Base-by-base conservation (phyloP, 2,329 filamentous ascomycete genomes). In the Chaetomium strumarium region DNA sequence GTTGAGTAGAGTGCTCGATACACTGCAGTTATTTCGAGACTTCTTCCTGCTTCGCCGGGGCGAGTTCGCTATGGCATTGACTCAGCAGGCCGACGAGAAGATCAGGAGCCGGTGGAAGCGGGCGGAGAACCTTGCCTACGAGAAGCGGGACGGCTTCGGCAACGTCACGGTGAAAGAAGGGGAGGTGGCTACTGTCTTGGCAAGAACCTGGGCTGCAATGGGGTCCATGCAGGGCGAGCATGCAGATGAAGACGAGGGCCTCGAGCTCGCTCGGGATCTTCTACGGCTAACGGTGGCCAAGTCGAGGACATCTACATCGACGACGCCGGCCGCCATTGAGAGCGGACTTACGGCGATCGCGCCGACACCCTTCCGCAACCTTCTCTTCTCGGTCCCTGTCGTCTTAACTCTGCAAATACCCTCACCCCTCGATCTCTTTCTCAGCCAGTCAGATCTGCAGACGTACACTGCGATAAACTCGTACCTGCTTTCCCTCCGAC, bases 41-140 rank as follows among this genome's bases (percentile, higher is more conserved):
- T 96, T 95, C 69, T 89, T 96, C 60, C 77, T 99, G 2, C 77
- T 99, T 0, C 86, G 87, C 1, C 81, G 89, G 33, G 92, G 92
- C 48, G 93, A 97, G 67, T 99, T 99, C 67, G 90, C 91, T 17
- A 84, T 93, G 70, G 85, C 87, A 0, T 71, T 99, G 24, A 89
- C 95, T 1, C 81, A 85, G 34, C 88, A 96, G 70, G 90, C 92
- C 1, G 90, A 96, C 60, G 81, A 86, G 50, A 86, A 84, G 60
- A 79, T 93, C 20, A 79, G 82, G n/a, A 84, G 81, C 58, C 83
- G 89, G 46, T 88, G 88, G 77, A 81, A 77, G 60, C 74, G 83
- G 57, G 74, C 81, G 11, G 79, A 81, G 37, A 82, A 81, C 49
- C 65, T 83, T 6, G 76, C 74, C 1, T 76, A 75, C 64, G 77